Base-by-base conservation (phyloP, 2,329 filamentous ascomycete genomes). In the Beauveria asiatica region DNA sequence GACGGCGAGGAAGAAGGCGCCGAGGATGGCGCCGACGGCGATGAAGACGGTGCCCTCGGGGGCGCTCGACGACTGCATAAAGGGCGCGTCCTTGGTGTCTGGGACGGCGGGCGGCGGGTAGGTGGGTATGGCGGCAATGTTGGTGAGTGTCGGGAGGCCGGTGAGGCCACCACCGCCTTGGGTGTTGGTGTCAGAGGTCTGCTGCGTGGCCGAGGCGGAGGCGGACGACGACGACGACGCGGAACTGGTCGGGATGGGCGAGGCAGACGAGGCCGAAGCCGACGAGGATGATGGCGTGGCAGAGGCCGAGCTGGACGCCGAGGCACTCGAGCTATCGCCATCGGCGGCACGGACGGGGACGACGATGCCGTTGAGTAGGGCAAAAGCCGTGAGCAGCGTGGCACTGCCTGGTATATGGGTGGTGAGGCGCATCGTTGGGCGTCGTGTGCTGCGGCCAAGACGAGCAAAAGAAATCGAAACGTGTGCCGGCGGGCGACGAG, bases 41-140 rank as follows among this genome's bases (percentile, higher is more conserved):
- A 99, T 99, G 76, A 99, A 99, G 62, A 99, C 88, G 4, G 93
- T 97, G 59, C 94, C 94, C 69, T 97, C 89, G 2, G 94, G 94
- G 11, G 92, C 80, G 57, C 76, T 86, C 1, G 92, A 95, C 68
- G 87, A 86, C 70, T 92, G 87, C 90, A 97, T 96, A 71, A 90
- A 99, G 17, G 93, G 92, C 5, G 94, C 94, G 69, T 88, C 84
- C 44, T 83, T 80, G 3, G 90, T 96, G 27, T 92, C 89, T 8
- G 94, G 94, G 3, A 97, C 87, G 27, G 85, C 82, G 4, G 91
- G 80, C 1, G 88, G 76, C 5, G 92, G 89, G 64, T 88, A 89
- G 23, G 83, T 83, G 64, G 77, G 76, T 56, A 79, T 72, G 4
- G 68, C 64, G 16, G 68, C 72, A 55, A 70, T 63, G 55, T 69